Evolutionary conservation across 306 rosid species (phyloP), one percentile per base, ranked within the genome.

Genomic region (Oemleria cerasiformis): DNA sequence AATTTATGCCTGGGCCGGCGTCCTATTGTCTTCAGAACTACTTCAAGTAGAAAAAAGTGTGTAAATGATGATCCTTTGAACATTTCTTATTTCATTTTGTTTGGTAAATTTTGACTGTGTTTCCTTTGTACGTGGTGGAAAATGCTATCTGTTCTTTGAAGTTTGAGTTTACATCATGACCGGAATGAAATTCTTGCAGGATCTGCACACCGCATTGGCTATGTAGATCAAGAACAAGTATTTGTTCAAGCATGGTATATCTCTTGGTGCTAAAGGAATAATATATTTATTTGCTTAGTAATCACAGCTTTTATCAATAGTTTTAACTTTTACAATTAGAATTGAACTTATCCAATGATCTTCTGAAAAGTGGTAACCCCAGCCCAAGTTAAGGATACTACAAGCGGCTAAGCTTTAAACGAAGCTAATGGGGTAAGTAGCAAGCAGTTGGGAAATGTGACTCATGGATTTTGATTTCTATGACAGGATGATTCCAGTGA

Each of bases 401-500:
- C 36, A 30, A 30, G 36, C 36, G 2, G 2, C 36, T 30, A 30
- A 30, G 79, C 62, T 71, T 78, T 42, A 40, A 48, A 7, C 9
- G 19, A 49, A 6, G 38, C 54, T 11, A 10, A 68, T 51, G 25
- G 30, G 21, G 55, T 66, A 45, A 45, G 57, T 16, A 11, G 38
- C 36, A n/a, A 75, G 69, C 36, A 47, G 50, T 57, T 57, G 67
- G 64, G 72, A 57, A 53, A n/a, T 79, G 47, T 44, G 77, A 84
- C 73, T 79, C 55, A 73, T 72, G 75, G 78, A 38, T 82, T 50
- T 78, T 84, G 72, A 73, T 75, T 83, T 71, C 65, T 19, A 30
- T 73, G 73, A 73, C 92, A 89, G 96, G 85, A 78, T 64, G 85
- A 83, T 75, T 83, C 90, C 38, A 73, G 63, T 68, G 85, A 85